Base-by-base conservation (phyloP, 805 yeast species). In the Zygosaccharomyces rouxii region DNA sequence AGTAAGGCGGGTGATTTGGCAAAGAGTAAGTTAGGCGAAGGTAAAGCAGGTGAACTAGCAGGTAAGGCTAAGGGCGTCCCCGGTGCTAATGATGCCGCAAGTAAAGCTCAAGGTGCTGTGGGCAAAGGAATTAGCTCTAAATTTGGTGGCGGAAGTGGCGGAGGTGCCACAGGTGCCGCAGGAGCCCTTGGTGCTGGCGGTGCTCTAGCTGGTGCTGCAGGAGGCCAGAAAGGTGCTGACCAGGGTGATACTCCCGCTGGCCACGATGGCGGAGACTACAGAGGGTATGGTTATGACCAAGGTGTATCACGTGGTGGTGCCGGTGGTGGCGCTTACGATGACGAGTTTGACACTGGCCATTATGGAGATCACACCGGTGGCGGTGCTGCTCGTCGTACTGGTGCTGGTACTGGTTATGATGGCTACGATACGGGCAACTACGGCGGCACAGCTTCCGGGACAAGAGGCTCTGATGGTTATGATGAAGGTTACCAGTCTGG, bases 1-100 rank as follows among this genome's bases (percentile, higher is more conserved):
- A 16, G 30, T 5, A 38, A 26, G 18, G 41, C 30, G 3, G 41
- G 26, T 21, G 41, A 38, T 10, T n/a, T 38, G 14, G 41, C 41
- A 7, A 38, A 19, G 16, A 22, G 28, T 16, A 38, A 38, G 16
- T 26, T 38, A 3, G 41, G 42, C 6, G 26, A 21, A 16, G 50
- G 29, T 5, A 31, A 31, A 13, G 44, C 44, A 3, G 35, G 41
- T 16, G 38, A 40, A 9, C 21, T 37, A 7, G 42, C 41, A 6
- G 40, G 38, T 5, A 30, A 31, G 14, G 38, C 47, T 5, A 31
- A 43, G 5, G 45, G 41, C 19, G 39, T 46, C 16, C 41, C 48
- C 16, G 48, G 41, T 7, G 41, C 28, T 7, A 38, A 26, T 26
- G 29, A 38, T 13, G 41, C 41, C 13, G 28, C 19, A 9, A 22